Evolutionary conservation across 805 yeast species (phyloP), one percentile per base, ranked within the genome.

Genomic region (Aciculoconidium aculeatum): DNA sequence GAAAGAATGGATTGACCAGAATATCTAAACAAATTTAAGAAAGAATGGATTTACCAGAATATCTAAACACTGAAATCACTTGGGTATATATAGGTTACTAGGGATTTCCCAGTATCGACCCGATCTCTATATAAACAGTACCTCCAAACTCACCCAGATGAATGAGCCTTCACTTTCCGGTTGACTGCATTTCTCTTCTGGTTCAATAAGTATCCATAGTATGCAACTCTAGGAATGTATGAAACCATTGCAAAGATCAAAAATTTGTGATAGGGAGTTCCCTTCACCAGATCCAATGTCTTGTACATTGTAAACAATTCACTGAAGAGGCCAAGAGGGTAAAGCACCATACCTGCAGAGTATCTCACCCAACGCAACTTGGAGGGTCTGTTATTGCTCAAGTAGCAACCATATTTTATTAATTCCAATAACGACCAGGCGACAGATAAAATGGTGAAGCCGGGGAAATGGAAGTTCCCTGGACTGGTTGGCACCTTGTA

Each of bases 371-470:
- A 55, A 17, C 39, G 32, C 15, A 55, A 26, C 28, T 28, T 24
- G 19, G 21, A 19, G 3, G n/a, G n/a, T n/a, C n/a, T 9, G n/a
- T 36, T 32, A 28, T 57, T 56, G 23, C 39, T 25, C 3, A 40
- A 41, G 28, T 53, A 55, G 34, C 42, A 55, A 1, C 44, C 45
- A 36, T 57, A 58, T 19, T 61, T 36, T 4, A 52, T 42, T 23
- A 57, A 31, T 30, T 58, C 64, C 2, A 55, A 46, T 3, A 37
- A 8, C 17, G 53, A 32, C 64, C 64, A 58, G 4, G 61, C 60
- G 23, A 49, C 16, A 3, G 40, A 25, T 11, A 55, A 39, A 3
- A 40, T 47, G 4, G 46, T 36, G 23, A 45, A 56, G 4, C 45
- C 45, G 4, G 11, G 7, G 11, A 35, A 21, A 22, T 35, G 28